Conservation (phyloP, 305 asterid species). For the Andrographis paniculata region DNA sequence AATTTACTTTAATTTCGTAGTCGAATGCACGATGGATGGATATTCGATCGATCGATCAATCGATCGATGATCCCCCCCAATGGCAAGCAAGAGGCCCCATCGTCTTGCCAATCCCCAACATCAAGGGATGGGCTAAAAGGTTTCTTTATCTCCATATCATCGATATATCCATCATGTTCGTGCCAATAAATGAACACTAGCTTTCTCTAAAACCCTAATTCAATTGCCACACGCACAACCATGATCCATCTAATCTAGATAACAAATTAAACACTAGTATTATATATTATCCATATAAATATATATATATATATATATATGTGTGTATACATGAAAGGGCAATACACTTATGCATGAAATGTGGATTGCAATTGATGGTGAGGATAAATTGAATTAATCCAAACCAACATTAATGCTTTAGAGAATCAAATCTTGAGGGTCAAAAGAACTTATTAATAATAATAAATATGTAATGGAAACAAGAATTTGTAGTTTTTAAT, state of each 20-base stretch:
- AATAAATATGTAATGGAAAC: too few relatives aligned
- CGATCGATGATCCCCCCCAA: too few relatives aligned
- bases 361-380: conserved; percentile 21
- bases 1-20: too few relatives aligned
- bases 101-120: conserved; percentile 31
- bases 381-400: conserved; percentile 17
- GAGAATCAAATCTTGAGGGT: background rate
- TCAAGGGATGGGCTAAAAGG: conserved; percentile 55
- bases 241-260: background rate
- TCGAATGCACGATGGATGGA: background rate
- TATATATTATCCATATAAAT: too few relatives aligned
- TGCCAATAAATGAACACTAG: conserved; percentile 37
- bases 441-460: too few relatives aligned
- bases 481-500: background rate
- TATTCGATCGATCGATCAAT: too few relatives aligned
- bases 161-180: background rate
- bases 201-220: conserved; percentile 19
- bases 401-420: background rate
- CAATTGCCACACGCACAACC: conserved; percentile 1
- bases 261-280: too few relatives aligned
- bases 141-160: conserved; percentile 22
- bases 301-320: conserved; percentile 1
- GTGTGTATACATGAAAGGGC: conserved; percentile 17
- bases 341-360: conserved; percentile 9
- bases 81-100: conserved; percentile 25